Evolutionary conservation across 768 basidiomycete genomes (phyloP).

Genomic region (Floccularia luteovirens): DNA sequence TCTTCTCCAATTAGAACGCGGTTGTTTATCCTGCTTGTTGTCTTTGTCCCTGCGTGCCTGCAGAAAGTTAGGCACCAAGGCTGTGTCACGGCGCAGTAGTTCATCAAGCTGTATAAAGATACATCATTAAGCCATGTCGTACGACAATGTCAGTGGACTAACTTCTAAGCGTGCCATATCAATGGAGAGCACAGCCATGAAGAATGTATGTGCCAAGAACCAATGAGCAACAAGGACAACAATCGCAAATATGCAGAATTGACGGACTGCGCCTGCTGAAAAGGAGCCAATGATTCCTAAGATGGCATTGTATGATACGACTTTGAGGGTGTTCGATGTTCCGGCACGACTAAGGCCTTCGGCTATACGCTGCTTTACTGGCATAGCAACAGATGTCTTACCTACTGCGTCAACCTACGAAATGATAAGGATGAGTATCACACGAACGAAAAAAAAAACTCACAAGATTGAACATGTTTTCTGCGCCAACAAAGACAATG

Average conservation of each 20-base stretch:
- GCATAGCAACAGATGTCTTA: slow-evolving; percentile 75
- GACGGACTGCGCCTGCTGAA: slow-evolving; percentile 74
- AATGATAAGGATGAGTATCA: slow-evolving; percentile 14
- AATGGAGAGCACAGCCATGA: slow-evolving; percentile 89
- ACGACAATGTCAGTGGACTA: slow-evolving; percentile 18
- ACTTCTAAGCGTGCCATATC: slow-evolving; percentile 92
- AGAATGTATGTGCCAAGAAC: slow-evolving; percentile 96
- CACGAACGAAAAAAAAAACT: slow-evolving; percentile 14
- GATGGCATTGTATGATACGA: slow-evolving; percentile 78
- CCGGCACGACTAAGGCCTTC: slow-evolving; percentile 86
- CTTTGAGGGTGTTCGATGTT: slow-evolving; percentile 87
- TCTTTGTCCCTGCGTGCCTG: slow-evolving; percentile 17
- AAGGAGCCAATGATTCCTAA: slow-evolving; percentile 71
- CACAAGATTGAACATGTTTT: slow-evolving; percentile 96
- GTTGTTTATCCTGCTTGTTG: slow-evolving; percentile 22
- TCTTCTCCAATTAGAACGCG: slow-evolving; percentile 36
- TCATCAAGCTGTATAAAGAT: slow-evolving; percentile 60
- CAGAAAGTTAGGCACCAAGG: slow-evolving; percentile 37
- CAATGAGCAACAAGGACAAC: slow-evolving; percentile 95
- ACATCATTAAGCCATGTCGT: too few species aligned
- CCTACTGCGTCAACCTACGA: slow-evolving; percentile 76
- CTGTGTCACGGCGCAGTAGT: slow-evolving; percentile 67
- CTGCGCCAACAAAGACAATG: slow-evolving; percentile 91
- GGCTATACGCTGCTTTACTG: slow-evolving; percentile 89
- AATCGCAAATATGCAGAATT: slow-evolving; percentile 90